Evolutionary conservation across 345 rosid species (phyloP), one percentile per base, ranked within the genome.

Genomic region (Bruguiera parviflora): DNA sequence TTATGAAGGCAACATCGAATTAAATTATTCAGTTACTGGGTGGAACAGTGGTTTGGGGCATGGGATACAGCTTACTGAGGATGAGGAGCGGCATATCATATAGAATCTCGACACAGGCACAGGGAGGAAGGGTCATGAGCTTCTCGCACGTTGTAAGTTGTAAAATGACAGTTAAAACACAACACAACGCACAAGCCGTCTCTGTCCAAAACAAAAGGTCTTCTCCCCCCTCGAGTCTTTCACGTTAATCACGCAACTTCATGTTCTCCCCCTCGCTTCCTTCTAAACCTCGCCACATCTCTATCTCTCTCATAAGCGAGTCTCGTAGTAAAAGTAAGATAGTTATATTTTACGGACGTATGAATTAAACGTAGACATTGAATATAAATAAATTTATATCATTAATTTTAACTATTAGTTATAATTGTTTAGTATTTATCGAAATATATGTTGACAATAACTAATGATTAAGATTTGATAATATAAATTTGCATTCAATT

Each of bases 141-240:
- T 78, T 84, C 87, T 81, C 71, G 87, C 81, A 78, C 72, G 52
- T 69, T 31, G 33, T 56, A 32, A 69, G 55, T 63, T 53, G 59
- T 66, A 63, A 70, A 71, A 65, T 63, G 81, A 80, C 84, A 80
- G 81, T 76, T 76, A 67, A 69, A 27, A 47, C 64, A 62, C 59
- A 56, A 56, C 3, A 56, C 59, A 13, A 22, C 24, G 24, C 59
- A 56, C 24, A 56, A 56, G 59, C 59, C 11, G 24, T 56, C 59
- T 56, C 24, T 3, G 28, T 56, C 59, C 5, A 8, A 24, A 56
- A 15, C 59, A 56, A 24, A 55, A 56, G 10, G 59, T 56, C 15
- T 13, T 43, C 49, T 15, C 18, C 49, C 18, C 18, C 0, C 49
- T 43, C 5, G 49, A 43, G 49, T 27, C 29, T 0, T 3, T 56